A percentile compares a stretch with the other conserved stretches of the same genome.
Evolutionary conservation across 2,329 filamentous ascomycete species (phyloP).

Genomic region (Colletotrichum sp.): DNA sequence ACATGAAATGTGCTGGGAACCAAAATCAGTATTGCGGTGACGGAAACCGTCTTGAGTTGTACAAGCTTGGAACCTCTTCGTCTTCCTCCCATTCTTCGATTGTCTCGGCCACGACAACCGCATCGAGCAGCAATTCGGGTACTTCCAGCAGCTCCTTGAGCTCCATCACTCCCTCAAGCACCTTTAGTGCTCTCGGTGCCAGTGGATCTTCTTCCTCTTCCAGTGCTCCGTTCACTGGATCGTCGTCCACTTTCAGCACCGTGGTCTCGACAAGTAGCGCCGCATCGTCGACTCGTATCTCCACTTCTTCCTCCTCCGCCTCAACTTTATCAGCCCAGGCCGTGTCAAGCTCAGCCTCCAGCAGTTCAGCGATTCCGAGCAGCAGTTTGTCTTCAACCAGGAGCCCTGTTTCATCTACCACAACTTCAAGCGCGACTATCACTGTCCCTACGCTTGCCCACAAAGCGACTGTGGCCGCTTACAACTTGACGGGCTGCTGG

Average conservation of each 20-base stretch:
- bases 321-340: neutral
- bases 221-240: slow-evolving; percentile 18
- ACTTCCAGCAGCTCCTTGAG: neutral
- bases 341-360: neutral
- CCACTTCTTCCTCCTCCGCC: neutral
- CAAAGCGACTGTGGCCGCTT: slow-evolving; percentile 33
- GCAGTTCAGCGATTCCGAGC: neutral
- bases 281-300: neutral
- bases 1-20: slow-evolving; percentile 41
- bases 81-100: neutral
- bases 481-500: slow-evolving; percentile 45
- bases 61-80: slow-evolving; percentile 27
- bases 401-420: neutral
- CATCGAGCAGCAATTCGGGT: neutral
- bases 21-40: slow-evolving; percentile 42
- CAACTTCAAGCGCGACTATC: slow-evolving; percentile 19
- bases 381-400: neutral
- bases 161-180: neutral
- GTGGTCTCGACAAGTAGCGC: neutral
- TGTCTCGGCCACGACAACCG: neutral
- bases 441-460: slow-evolving; percentile 24
- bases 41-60: slow-evolving; percentile 41
- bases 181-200: neutral
- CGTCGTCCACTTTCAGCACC: neutral
- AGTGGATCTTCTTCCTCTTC: neutral